A percentile compares a stretch with the other conserved stretches of the same genome.
phyloP scores from a whole-genome alignment of 2,329 filamentous ascomycete genomes.

The Neophaeococcomyces mojaviensis region DNA sequence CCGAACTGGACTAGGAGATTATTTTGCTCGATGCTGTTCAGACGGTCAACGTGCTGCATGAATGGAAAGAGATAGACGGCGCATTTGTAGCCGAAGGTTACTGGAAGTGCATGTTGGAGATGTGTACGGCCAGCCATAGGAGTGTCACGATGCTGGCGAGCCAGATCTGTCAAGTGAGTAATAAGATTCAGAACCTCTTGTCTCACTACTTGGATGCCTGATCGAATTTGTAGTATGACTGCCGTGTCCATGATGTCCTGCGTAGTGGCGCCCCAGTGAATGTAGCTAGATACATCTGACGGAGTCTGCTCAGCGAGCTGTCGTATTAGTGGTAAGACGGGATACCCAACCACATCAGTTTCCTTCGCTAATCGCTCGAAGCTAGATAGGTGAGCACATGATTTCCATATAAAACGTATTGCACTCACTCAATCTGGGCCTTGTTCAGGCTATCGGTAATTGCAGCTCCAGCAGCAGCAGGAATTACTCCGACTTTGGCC shows the following conservation, averaged over 20 bases:
- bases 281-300: slow-evolving; percentile 34
- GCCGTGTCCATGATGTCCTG: slow-evolving; percentile 55
- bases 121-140: slow-evolving; percentile 53
- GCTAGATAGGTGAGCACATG: slow-evolving; percentile 3
- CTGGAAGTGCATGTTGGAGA: slow-evolving; percentile 50
- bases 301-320: slow-evolving; percentile 21
- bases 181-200: slow-evolving; percentile 38
- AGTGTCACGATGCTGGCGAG: slow-evolving; percentile 42
- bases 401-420: not conserved
- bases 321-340: slow-evolving; percentile 23
- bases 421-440: slow-evolving; percentile 15
- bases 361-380: slow-evolving; percentile 21
- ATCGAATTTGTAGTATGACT: slow-evolving; percentile 46
- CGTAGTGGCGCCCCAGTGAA: slow-evolving; percentile 54
- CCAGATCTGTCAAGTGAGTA: slow-evolving; percentile 35
- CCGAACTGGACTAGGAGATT: slow-evolving; percentile 49
- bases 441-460: slow-evolving; percentile 15
- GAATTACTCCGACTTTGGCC: slow-evolving; percentile 21
- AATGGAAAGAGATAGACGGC: slow-evolving; percentile 48
- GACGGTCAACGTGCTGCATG: slow-evolving; percentile 41
- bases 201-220: slow-evolving; percentile 43
- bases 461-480: slow-evolving; percentile 16
- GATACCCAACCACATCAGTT: slow-evolving; percentile 25
- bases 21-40: slow-evolving; percentile 40
- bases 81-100: slow-evolving; percentile 53